Evolutionary conservation across 2,329 filamentous ascomycete genomes (phyloP), one percentile per base, ranked within the genome.

Genomic region (Eutypa lata): DNA sequence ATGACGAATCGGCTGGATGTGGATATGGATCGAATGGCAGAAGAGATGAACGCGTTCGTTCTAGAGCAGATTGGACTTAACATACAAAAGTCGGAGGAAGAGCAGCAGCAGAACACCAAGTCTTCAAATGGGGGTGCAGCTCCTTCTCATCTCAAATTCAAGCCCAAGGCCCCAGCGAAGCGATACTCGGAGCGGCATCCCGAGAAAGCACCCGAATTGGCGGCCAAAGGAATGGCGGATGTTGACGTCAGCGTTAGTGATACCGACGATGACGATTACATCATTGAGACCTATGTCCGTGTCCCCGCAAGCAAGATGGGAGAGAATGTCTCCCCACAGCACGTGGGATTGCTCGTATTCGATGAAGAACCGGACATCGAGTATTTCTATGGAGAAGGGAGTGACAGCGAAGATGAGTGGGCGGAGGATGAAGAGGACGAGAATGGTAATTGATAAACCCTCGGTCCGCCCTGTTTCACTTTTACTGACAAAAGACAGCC

Each of bases 201-300:
- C 1, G 73, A 78, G 33, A 51, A 65, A 38, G 59, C 58, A 4
- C 61, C 58, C 37, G 52, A 57, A 35, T 50, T 57, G 19, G 58
- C 49, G 38, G 60, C 69, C 21, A 56, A 58, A 19, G 61, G 68
- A 16, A 65, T 59, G 58, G 53, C 53, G n/a, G 65, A 67, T 52
- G 52, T 58, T 19, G 68, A 71, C 35, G 60, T 57, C 14, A 73
- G 72, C 35, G 65, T 65, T 16, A 75, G 68, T 51, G 71, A 73
- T 24, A 73, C 72, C 18, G 78, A 80, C 53, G 80, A 81, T 18
- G 75, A 76, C 3, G 82, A 86, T 49, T 87, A 85, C 70, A 74
- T 87, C 26, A 79, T 84, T 43, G 84, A 87, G 54, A 85, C 83
- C 40, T 87, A 87, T 60, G 74, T 86, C 49, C 82, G 84, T 35